A percentile compares a stretch with the other conserved stretches of the same genome.
These are phyloP conservation scores for Ilyonectria sp. DNA, from an alignment of 2,329 filamentous ascomycete species.

Conservation along the genomic window DNA sequence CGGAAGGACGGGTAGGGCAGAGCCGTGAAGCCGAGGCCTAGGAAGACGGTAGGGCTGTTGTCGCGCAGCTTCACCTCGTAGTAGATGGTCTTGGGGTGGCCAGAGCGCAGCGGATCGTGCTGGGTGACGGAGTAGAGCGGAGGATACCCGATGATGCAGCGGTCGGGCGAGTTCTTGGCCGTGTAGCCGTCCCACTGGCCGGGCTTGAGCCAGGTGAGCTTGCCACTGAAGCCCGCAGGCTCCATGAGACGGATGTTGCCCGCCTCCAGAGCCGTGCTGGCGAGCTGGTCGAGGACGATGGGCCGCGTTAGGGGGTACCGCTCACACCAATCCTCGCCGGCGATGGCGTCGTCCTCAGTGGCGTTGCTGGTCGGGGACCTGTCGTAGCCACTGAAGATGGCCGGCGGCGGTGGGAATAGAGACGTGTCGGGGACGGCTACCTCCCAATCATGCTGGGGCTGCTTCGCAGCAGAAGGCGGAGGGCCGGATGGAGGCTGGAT, in stretches of 20 bases:
- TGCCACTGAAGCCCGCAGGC: conserved; percentile 64
- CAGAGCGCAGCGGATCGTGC: conserved; percentile 68
- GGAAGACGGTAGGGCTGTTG: conserved; percentile 62
- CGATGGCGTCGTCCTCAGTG: conserved; percentile 72
- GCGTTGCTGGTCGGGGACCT: conserved; percentile 80
- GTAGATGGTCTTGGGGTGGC: conserved; percentile 71
- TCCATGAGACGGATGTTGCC: conserved; percentile 70
- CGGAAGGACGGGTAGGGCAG: conserved; percentile 84
- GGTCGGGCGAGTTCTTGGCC: conserved; percentile 66
- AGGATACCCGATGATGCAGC: conserved; percentile 76
- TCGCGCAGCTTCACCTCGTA: conserved; percentile 76
- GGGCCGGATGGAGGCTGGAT: conserved; percentile 54
- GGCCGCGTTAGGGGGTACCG: conserved; percentile 72
- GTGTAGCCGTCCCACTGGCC: conserved; percentile 68
- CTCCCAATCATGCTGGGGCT: conserved; percentile 75
- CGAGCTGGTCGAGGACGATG: conserved; percentile 62
- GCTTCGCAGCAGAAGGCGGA: conserved; percentile 53
- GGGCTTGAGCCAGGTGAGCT: conserved; percentile 60
- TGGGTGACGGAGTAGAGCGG: conserved; percentile 76
- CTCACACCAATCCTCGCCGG: conserved; percentile 77
- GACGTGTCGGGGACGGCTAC: conserved; percentile 79
- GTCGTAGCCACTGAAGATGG: conserved; percentile 75
- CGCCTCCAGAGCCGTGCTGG: conserved; percentile 62
- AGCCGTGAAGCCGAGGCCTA: conserved; percentile 80
- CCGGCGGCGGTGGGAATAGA: conserved; percentile 80